Evolutionary conservation across 352 stramenopile genomes (phyloP), one percentile per base, ranked within the genome.

Genomic region (Pythium chondricola): DNA sequence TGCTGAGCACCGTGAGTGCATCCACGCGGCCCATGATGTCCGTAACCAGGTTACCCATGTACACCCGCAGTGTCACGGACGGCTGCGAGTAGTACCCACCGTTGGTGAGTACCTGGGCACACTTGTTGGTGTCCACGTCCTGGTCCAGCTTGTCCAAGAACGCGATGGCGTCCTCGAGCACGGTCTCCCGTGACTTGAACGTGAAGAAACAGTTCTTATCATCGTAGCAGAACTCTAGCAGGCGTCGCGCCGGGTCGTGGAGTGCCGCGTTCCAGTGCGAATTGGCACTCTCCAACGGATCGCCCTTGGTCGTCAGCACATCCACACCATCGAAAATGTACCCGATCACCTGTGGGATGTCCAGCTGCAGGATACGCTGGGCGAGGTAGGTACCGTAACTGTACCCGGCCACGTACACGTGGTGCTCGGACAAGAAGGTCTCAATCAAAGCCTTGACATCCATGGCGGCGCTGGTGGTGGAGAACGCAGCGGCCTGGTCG

Each of bases 341-440:
- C 21, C 61, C 61, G 17, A 32, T 37, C 21, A 70, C 51, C 8
- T 56, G 37, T 18, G 44, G 44, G 3, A 53, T 25, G 5, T 59
- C 14, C 3, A 70, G 41, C 33, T 70, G 61, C 43, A 70, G 27
- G 8, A 66, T 13, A 26, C 56, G 61, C 31, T 66, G 51, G 21
- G 45, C 25, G 1, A 70, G 25, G 48, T 39, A 65, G 52, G 61
- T 70, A 43, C 61, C 61, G 57, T 70, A 70, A 49, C 61, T 70
- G 18, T 35, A 42, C 2, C 61, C 61, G 13, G 37, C 32, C 2
- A 65, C 33, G 14, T 49, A 53, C 16, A 67, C 52, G 2, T 65
- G 3, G 6, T 62, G 43, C 13, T 61, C 43, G 6, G 21, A n/a
- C 7, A 60, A 32, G 41, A 70, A 54, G 17, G 33, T 36, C 11